These are phyloP conservation scores for Tagetes erecta DNA, from an alignment of 129 eudicot genomes.

Conservation along the genomic window DNA sequence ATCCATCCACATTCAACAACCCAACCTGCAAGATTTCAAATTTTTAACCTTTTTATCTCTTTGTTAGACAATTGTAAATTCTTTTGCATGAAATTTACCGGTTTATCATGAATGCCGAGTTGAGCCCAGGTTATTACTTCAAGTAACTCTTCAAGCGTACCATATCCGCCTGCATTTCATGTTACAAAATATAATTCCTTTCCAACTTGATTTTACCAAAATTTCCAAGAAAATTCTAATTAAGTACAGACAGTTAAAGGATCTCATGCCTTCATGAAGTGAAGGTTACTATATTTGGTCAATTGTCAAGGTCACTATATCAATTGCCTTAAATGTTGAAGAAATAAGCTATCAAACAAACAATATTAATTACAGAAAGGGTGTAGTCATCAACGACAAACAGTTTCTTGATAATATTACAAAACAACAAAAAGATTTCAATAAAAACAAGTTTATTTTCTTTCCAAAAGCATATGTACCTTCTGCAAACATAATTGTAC, in stretches of 20 bases:
- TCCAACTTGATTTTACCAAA: neutral
- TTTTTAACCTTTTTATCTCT: neutral
- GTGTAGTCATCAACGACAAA: conserved; percentile 12
- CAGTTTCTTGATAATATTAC: conserved; percentile 18
- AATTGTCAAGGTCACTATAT: neutral
- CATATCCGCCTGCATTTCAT: conserved; percentile 53
- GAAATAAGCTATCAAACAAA: conserved; percentile 21
- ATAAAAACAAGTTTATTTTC: neutral
- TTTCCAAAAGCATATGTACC: conserved; percentile 14
- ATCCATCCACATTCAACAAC: conserved; percentile 60
- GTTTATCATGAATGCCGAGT: conserved; percentile 60
- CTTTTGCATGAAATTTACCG: conserved; percentile 35
- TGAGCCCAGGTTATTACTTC: conserved; percentile 68
- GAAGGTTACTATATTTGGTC: neutral
- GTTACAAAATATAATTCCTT: conserved; percentile 23
- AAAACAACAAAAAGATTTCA: conserved; percentile 1
- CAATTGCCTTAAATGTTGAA: conserved; percentile 10
- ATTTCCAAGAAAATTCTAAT: neutral
- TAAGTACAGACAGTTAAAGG: neutral
- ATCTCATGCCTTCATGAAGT: neutral
- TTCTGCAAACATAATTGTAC: conserved; percentile 9
- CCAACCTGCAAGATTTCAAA: conserved; percentile 44
- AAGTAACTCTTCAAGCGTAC: conserved; percentile 61
- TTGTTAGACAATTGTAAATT: neutral
- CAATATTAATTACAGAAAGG: conserved; percentile 11